A percentile compares a stretch with the other conserved stretches of the same genome.
These are phyloP conservation scores for Claviceps quebecensis DNA, from an alignment of 2,329 filamentous ascomycete species.

Conservation along the genomic window DNA sequence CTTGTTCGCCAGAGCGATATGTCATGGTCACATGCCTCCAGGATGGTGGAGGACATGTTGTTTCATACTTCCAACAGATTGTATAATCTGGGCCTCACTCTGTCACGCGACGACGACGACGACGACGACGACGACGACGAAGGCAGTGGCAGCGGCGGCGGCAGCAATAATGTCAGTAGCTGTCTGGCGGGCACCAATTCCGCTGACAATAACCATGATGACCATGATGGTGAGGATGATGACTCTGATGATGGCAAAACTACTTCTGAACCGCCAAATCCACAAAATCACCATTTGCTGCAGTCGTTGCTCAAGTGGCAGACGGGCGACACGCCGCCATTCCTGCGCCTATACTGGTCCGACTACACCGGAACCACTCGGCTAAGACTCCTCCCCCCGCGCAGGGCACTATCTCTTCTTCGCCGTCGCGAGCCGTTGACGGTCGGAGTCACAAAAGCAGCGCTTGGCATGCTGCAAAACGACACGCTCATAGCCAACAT, in stretches of 20 bases:
- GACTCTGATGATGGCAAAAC: too few species aligned
- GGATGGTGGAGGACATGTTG: slow-evolving; percentile 51
- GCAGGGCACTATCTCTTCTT: slow-evolving; percentile 35
- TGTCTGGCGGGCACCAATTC: not conserved
- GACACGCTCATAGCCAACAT: slow-evolving; percentile 43
- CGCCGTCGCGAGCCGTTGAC: slow-evolving; percentile 27
- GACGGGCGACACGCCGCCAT: slow-evolving; percentile 18
- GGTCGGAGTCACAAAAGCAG: slow-evolving; percentile 50
- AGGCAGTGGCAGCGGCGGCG: not conserved
- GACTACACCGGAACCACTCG: slow-evolving; percentile 62
- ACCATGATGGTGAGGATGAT: not conserved
- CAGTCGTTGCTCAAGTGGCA: not conserved
- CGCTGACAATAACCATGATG: not conserved
- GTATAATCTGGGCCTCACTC: slow-evolving; percentile 39
- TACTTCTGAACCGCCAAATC: too few species aligned
- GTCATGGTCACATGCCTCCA: slow-evolving; percentile 44
- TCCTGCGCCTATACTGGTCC: slow-evolving; percentile 61
- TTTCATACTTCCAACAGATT: slow-evolving; percentile 68
- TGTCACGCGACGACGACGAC: not conserved
- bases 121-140: too few species aligned
- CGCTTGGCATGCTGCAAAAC: slow-evolving; percentile 53
- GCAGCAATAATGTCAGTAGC: not conserved
- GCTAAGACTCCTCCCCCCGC: slow-evolving; percentile 52
- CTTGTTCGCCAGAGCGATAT: slow-evolving; percentile 52
- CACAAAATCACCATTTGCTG: not conserved